Evolutionary conservation across 192 early-diverging fungal genomes (phyloP), one percentile per base, ranked within the genome.

Genomic region (Pilaira anomala): DNA sequence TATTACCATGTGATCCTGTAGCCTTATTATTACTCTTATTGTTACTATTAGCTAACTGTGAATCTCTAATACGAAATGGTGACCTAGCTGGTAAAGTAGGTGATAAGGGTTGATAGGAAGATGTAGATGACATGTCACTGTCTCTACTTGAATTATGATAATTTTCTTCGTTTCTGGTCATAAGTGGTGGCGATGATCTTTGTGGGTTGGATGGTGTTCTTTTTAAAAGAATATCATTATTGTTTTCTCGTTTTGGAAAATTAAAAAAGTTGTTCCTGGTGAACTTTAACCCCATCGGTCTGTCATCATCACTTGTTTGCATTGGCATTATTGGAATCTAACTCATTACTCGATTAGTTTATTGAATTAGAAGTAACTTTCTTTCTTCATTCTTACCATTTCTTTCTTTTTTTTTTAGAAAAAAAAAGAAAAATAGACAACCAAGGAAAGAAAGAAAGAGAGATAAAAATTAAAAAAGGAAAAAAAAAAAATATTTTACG

Each of bases 251-350:
- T 25, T 48, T 51, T n/a, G 48, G 39, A n/a, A 63, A 63, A 42
- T 39, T 4, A 26, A 52, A 63, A 52, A 52, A 51, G 33, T 58
- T 58, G 40, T 39, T 58, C 8, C 56, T n/a, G 41, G 56, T 58
- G 40, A 58, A 58, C 40, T 58, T 58, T 11, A 58, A 33, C 6
- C 56, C 56, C 56, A 58, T 58, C 1, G 56, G 56, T 42, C 56
- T 36, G 40, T 58, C 56, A 42, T 58, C 56, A 58, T 58, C 56
- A 7, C 39, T 58, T 14, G 56, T 39, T 42, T 58, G 33, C 11
- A 28, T 58, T 19, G 56, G 56, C 56, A 58, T 58, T 24, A 58
- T 58, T 0, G 56, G 56, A 41, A 58, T 42, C 56, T 58, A 58
- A 4, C 0, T 46, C 5, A 9, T 6, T 4, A 36, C 11, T 36